phyloP scores from a whole-genome alignment of 345 rosid genomes.

The Euphorbia pulcherrima region DNA sequence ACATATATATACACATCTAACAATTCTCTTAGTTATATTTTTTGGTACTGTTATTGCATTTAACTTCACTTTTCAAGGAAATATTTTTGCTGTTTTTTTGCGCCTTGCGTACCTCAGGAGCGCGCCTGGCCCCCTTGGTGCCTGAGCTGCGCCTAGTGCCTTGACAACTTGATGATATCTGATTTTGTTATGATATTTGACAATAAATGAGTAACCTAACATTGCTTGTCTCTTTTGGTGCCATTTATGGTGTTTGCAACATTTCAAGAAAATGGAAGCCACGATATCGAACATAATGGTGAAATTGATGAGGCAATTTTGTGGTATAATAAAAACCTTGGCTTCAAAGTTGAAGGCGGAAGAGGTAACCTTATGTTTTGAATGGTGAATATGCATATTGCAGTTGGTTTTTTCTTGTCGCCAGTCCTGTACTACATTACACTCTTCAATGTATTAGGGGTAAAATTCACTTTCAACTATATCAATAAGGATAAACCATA shows the following conservation, averaged over 20 bases:
- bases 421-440: neutral
- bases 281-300: constrained; percentile 37
- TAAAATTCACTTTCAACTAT: constrained; percentile 68
- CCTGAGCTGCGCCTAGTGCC: too few relatives aligned
- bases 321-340: constrained; percentile 80
- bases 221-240: constrained; percentile 1
- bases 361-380: constrained; percentile 44
- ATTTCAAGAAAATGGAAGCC: constrained; percentile 41
- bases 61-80: too few relatives aligned
- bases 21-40: too few relatives aligned
- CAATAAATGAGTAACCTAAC: neutral
- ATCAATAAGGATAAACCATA: constrained; percentile 45
- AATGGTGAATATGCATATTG: neutral
- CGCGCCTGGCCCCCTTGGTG: too few relatives aligned
- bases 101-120: too few relatives aligned
- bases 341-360: constrained; percentile 80
- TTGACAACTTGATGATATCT: constrained; percentile 1
- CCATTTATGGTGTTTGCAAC: constrained; percentile 35
- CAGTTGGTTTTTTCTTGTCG: neutral
- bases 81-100: too few relatives aligned
- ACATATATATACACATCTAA: too few relatives aligned
- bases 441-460: constrained; percentile 48
- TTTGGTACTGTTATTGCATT: too few relatives aligned
- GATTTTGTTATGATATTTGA: neutral
- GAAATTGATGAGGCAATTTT: constrained; percentile 60